These are phyloP conservation scores for Podila minutissima DNA, from an alignment of 192 early-diverging fungal genomes.

Conservation along the genomic window DNA sequence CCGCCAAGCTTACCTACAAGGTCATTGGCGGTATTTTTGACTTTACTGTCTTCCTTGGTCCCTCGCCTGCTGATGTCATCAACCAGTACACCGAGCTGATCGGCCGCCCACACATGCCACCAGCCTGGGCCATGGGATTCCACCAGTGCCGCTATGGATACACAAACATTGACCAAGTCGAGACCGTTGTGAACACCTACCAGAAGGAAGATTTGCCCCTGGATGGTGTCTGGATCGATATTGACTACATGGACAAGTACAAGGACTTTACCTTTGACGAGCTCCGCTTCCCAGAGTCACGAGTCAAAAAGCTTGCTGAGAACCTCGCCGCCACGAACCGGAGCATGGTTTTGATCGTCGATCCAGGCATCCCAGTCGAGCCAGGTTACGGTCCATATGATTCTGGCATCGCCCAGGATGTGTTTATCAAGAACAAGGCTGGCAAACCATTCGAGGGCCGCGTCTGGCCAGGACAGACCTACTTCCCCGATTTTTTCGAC, in stretches of 20 bases:
- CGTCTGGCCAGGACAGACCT: conserved; percentile 74
- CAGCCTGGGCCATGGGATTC: conserved; percentile 70
- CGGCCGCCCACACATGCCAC: conserved; percentile 68
- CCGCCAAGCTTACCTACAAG: conserved; percentile 66
- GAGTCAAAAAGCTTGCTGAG: conserved; percentile 57
- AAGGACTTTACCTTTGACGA: conserved; percentile 71
- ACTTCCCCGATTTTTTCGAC: conserved; percentile 73
- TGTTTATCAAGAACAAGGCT: conserved; percentile 67
- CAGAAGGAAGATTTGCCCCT: conserved; percentile 65
- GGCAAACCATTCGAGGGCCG: conserved; percentile 63
- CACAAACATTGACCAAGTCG: conserved; percentile 60
- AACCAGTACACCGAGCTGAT: conserved; percentile 71
- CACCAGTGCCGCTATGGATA: conserved; percentile 78
- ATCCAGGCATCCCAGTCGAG: conserved; percentile 69
- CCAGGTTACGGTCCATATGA: conserved; percentile 62
- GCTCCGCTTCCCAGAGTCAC: conserved; percentile 59
- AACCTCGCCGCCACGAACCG: conserved; percentile 60
- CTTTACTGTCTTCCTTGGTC: conserved; percentile 71
- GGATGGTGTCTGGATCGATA: conserved; percentile 73
- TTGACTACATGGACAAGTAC: conserved; percentile 76
- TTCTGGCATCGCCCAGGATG: conserved; percentile 56
- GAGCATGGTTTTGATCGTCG: conserved; percentile 69
- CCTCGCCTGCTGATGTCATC: conserved; percentile 53
- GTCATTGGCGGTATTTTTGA: conserved; percentile 72
- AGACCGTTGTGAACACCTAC: conserved; percentile 64